phyloP scores from a whole-genome alignment of 345 rosid genomes.

The Lumnitzera racemosa region DNA sequence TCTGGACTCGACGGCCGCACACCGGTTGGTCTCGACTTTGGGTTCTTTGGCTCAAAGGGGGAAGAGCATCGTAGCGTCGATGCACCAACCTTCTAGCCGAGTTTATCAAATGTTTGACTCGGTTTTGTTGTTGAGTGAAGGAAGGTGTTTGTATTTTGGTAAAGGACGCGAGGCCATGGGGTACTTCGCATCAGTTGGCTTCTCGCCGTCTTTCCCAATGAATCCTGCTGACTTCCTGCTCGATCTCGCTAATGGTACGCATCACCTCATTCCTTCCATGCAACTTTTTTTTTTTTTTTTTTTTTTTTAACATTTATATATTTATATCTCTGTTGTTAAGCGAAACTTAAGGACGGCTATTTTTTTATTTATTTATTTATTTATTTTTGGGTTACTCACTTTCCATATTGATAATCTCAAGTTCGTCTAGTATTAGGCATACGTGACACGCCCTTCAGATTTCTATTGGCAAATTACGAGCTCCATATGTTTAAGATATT shows the following conservation, averaged over 20 bases:
- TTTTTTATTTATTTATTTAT: no score
- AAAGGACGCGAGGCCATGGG: constrained; percentile 57
- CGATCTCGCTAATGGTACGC: constrained; percentile 97
- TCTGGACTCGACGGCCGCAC: constrained; percentile 84
- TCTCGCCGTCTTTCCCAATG: constrained; percentile 84
- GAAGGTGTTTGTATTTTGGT: constrained; percentile 72
- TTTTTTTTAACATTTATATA: neutral
- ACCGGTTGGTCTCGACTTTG: constrained; percentile 59
- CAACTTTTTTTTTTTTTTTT: neutral
- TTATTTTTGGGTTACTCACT: no score
- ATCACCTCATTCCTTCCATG: neutral
- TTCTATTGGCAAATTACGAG: no score
- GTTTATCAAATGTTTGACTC: constrained; percentile 74
- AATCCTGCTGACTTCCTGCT: constrained; percentile 97
- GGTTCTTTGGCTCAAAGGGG: constrained; percentile 56
- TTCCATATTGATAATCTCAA: no score
- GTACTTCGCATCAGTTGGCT: constrained; percentile 72
- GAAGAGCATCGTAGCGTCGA: constrained; percentile 66
- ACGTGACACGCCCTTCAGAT: no score
- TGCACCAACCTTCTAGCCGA: constrained; percentile 92
- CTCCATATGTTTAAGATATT: no score
- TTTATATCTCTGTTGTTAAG: neutral
- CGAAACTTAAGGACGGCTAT: no score
- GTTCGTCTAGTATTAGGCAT: neutral
- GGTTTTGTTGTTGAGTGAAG: constrained; percentile 74